Percentiles rank a stretch among this genome's conserved stretches.
Evolutionary conservation across 306 rosid genomes (phyloP).

Genomic region (Dalbergia cultrata): DNA sequence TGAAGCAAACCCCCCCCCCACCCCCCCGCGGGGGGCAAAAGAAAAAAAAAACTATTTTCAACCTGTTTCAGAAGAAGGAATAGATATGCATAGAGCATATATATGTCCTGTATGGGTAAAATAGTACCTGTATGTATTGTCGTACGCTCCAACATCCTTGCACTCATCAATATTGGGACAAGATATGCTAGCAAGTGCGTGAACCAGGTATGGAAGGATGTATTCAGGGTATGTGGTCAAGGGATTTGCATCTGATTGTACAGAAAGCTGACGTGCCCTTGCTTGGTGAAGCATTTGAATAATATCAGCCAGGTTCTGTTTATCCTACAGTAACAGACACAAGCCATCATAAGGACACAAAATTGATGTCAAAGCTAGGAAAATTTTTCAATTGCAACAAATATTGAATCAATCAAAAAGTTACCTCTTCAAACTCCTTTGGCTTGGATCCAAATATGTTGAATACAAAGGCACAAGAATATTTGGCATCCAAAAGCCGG

Average conservation of each 20-base stretch:
- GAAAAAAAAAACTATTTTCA: neutral
- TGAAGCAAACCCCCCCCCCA: neutral
- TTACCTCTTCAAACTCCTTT: conserved; percentile 81
- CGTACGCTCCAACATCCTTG: conserved; percentile 86
- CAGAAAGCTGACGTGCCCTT: conserved; percentile 65
- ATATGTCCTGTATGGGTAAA: conserved; percentile 30
- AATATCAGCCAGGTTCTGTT: conserved; percentile 82
- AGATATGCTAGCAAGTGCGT: conserved; percentile 87
- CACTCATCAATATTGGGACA: conserved; percentile 92
- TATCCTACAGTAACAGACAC: conserved; percentile 66
- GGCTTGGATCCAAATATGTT: conserved; percentile 66
- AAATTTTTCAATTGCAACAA: conserved; percentile 38
- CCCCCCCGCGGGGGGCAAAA: neutral
- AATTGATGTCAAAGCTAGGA: conserved; percentile 31
- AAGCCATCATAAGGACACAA: conserved; percentile 39
- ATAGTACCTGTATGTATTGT: conserved; percentile 75
- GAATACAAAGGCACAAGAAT: conserved; percentile 82
- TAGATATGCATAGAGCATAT: conserved; percentile 21
- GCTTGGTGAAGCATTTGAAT: conserved; percentile 89
- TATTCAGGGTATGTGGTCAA: conserved; percentile 75
- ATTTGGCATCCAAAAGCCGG: conserved; percentile 83
- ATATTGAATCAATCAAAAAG: conserved; percentile 37
- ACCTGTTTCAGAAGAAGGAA: neutral
- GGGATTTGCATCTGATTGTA: conserved; percentile 81
- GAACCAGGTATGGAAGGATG: conserved; percentile 87